A percentile compares a stretch with the other conserved stretches of the same genome.
Conservation (phyloP, 2,329 filamentous ascomycete genomes). For the Pleomassaria siparia region DNA sequence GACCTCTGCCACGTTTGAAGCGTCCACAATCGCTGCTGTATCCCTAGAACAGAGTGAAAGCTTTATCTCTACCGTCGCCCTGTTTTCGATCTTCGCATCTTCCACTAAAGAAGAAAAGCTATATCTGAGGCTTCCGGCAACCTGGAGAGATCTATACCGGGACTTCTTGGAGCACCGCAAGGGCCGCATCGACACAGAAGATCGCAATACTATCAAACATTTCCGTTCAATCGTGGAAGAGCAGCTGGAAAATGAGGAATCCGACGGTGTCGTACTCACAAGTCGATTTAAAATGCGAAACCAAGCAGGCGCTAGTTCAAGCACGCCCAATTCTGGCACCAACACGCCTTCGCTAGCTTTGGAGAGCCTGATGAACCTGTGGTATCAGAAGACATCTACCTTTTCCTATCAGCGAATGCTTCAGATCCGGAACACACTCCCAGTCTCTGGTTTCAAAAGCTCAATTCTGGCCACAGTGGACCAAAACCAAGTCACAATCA, state of each 20-base stretch:
- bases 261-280: conserved; percentile 65
- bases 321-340: conserved; percentile 31
- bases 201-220: conserved; percentile 68
- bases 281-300: conserved; percentile 66
- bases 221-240: conserved; percentile 71
- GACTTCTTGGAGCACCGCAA: conserved; percentile 75
- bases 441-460: conserved; percentile 83
- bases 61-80: conserved; percentile 76
- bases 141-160: conserved; percentile 83
- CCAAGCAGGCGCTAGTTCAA: conserved; percentile 28
- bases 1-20: conserved; percentile 64
- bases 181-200: conserved; percentile 66
- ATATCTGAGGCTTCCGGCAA: conserved; percentile 72
- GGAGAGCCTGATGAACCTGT: conserved; percentile 52
- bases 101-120: conserved; percentile 84
- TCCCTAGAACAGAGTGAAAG: conserved; percentile 81
- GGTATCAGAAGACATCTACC: conserved; percentile 54
- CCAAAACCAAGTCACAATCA: conserved; percentile 80
- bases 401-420: conserved; percentile 76
- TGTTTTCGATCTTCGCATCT: conserved; percentile 80
- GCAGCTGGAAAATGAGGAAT: conserved; percentile 59
- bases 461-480: conserved; percentile 78
- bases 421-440: conserved; percentile 73
- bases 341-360: conserved; percentile 31
- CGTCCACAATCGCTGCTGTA: conserved; percentile 72